These are phyloP conservation scores for Penicillium coprophilum DNA, from an alignment of 495 filamentous ascomycete species.

Conservation along the genomic window DNA sequence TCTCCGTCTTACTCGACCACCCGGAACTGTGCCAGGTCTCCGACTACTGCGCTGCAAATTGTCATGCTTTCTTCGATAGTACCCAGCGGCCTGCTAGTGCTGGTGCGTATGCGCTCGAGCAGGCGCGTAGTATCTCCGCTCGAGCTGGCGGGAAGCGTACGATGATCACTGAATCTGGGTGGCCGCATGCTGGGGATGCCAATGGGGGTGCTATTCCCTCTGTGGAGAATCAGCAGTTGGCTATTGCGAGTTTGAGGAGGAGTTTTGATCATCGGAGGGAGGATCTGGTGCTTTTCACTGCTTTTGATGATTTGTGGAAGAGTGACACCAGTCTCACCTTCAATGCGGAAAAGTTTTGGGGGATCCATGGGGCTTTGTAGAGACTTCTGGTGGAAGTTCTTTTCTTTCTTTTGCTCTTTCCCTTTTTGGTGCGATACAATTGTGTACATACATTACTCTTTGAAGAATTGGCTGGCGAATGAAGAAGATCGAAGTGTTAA, in stretches of 20 bases:
- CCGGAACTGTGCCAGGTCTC: constrained; percentile 68
- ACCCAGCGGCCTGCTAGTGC: constrained; percentile 54
- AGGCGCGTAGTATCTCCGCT: constrained; percentile 51
- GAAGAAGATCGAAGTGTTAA: not conserved
- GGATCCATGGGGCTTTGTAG: constrained; percentile 40
- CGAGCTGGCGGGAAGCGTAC: constrained; percentile 55
- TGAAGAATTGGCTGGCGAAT: not conserved
- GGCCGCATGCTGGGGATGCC: constrained; percentile 64
- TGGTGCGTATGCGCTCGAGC: constrained; percentile 60
- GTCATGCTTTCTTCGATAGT: constrained; percentile 81
- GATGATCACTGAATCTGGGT: constrained; percentile 77
- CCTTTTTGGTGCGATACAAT: not conserved
- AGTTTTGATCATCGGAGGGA: constrained; percentile 46
- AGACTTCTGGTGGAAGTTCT: not conserved
- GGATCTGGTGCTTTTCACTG: constrained; percentile 67
- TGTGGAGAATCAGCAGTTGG: constrained; percentile 58
- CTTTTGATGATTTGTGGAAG: constrained; percentile 81
- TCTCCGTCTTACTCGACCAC: constrained; percentile 61
- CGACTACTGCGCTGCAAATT: constrained; percentile 79
- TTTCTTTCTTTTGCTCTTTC: not conserved
- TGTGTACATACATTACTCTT: constrained; percentile 1
- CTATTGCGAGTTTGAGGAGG: constrained; percentile 60
- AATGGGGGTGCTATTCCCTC: constrained; percentile 67
- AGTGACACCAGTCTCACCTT: constrained; percentile 60
- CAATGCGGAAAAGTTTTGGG: constrained; percentile 73